Evolutionary conservation across 2,329 filamentous ascomycete species (phyloP), one percentile per base, ranked within the genome.

Genomic region (Xylariales sp.): DNA sequence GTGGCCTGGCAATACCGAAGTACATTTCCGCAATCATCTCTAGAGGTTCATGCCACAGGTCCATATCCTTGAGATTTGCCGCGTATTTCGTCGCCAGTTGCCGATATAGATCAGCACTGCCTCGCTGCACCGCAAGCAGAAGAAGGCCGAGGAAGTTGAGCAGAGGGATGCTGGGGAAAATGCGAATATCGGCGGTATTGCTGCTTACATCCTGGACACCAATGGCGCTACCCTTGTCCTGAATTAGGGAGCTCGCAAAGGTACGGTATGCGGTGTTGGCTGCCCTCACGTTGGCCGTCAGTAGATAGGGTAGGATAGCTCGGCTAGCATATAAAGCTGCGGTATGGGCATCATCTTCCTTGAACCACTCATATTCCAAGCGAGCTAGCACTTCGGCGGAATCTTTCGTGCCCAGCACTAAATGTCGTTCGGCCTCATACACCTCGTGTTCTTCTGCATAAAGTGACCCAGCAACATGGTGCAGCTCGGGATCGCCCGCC

Each of bases 21-120:
- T 97, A 98, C 79, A 95, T 90, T 68, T 98, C 91, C 33, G 85
- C 91, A 52, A 98, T 83, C 61, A 88, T 82, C 51, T 89, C 84
- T 43, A 98, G 67, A 17, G 88, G 76, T 57, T 88, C 89, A 23
- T 81, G 78, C 91, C 91, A 97, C 11, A 74, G 72, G 5, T 78
- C 78, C 1, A 81, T 71, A 51, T 97, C 91, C 52, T 81, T 81
- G 42, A 97, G 75, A 54, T 95, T 79, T 5, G 70, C 61, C 25
- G 81, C 78, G 62, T 97, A 98, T 57, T 95, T 93, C 43, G 75
- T 78, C 51, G 83, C 80, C 49, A 98, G 69, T 60, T 90, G 84
- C 55, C 81, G 81, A 69, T 86, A 98, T 33, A 94, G 66, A 52
- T 94, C 87, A n/a, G 72, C 70, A 27, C 66, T 74, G 14, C 85